Percentiles rank a stretch among this genome's conserved stretches.
Evolutionary conservation across 2,329 filamentous ascomycete species (phyloP).

Genomic region (Tolypocladium nubicola): DNA sequence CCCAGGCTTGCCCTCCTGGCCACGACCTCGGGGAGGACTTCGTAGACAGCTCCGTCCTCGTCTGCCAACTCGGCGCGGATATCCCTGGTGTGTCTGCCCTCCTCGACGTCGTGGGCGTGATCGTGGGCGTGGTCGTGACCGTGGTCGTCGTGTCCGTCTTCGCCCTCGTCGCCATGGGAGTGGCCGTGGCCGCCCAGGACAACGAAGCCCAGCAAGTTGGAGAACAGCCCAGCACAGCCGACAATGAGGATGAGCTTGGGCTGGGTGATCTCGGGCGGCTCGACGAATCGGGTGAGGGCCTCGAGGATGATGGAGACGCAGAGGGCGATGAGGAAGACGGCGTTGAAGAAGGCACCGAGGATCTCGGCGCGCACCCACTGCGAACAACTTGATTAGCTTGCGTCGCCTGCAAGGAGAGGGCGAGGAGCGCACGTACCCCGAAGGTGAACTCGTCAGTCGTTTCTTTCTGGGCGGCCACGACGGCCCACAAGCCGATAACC

Average conservation of each 20-base stretch:
- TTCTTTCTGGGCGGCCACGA: constrained; percentile 74
- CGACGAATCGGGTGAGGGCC: constrained; percentile 82
- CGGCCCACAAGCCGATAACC: constrained; percentile 87
- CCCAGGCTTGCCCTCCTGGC: constrained; percentile 35
- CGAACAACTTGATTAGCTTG: constrained; percentile 9
- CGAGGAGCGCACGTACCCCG: constrained; percentile 57
- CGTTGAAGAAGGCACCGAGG: constrained; percentile 90
- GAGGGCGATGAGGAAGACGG: constrained; percentile 91
- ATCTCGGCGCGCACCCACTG: constrained; percentile 97
- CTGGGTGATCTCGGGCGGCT: constrained; percentile 78
- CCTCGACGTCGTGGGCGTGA: constrained; percentile 36
- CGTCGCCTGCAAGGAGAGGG: background rate
- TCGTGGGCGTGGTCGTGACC: constrained; percentile 22
- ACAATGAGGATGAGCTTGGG: constrained; percentile 84
- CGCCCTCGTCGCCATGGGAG: constrained; percentile 53
- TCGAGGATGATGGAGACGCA: constrained; percentile 96
- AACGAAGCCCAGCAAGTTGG: constrained; percentile 80
- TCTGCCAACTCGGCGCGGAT: constrained; percentile 36
- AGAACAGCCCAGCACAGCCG: constrained; percentile 73
- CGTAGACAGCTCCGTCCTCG: constrained; percentile 46
- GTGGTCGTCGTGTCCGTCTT: constrained; percentile 36
- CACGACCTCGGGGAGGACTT: constrained; percentile 52
- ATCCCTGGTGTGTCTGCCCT: constrained; percentile 35
- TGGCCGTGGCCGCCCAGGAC: constrained; percentile 93
- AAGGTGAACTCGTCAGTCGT: constrained; percentile 92